Evolutionary conservation across 768 basidiomycete genomes (phyloP).

Genomic region (Collybia sp.): DNA sequence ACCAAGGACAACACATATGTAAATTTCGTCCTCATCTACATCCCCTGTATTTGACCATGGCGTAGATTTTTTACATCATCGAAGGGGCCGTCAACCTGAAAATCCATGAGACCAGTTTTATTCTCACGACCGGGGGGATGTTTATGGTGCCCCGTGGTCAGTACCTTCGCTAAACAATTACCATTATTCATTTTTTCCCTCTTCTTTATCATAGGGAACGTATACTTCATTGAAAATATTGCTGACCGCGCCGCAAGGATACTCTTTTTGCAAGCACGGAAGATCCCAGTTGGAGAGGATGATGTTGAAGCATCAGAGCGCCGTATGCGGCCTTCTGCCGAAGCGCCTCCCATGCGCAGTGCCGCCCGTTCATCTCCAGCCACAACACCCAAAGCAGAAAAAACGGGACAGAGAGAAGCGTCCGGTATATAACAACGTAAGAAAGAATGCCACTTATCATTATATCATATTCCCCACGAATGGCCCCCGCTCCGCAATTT

Average conservation of each 20-base stretch:
- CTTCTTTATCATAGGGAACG: constrained; percentile 56
- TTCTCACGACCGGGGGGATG: constrained; percentile 79
- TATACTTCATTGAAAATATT: constrained; percentile 89
- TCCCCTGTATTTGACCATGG: constrained; percentile 1
- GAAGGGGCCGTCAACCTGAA: constrained; percentile 87
- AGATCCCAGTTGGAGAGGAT: constrained; percentile 18
- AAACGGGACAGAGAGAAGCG: too few species aligned
- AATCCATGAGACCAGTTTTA: constrained; percentile 72
- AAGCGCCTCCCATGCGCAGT: too few species aligned
- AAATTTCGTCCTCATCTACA: not conserved
- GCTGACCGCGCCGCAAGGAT: constrained; percentile 72
- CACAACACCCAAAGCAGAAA: too few species aligned
- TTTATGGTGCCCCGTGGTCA: constrained; percentile 87
- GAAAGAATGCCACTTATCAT: too few species aligned
- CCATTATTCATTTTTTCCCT: not conserved
- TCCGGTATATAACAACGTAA: too few species aligned
- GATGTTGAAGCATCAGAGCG: too few species aligned
- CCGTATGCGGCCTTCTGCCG: too few species aligned
- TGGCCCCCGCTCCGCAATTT: too few species aligned
- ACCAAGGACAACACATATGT: not conserved
- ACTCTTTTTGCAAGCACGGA: constrained; percentile 88
- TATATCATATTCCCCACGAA: too few species aligned
- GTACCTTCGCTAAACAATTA: constrained; percentile 12
- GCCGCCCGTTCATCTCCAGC: too few species aligned
- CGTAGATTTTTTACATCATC: constrained; percentile 59